Percentiles rank a stretch among this genome's conserved stretches.
phyloP scores from a whole-genome alignment of 768 basidiomycete species.

The Serpula lacrymans region DNA sequence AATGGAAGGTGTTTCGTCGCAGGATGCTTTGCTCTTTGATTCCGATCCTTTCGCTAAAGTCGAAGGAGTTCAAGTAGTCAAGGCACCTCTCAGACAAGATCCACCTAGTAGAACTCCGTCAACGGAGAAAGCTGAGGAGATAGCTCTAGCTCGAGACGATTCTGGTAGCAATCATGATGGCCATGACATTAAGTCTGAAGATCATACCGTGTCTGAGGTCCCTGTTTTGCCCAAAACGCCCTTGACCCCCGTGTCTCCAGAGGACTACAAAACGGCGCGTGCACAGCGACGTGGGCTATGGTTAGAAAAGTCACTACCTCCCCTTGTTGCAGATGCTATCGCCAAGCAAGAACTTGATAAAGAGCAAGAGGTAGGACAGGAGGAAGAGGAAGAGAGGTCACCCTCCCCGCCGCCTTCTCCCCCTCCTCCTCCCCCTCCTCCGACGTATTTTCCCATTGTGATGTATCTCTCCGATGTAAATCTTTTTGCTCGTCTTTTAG shows the following conservation, averaged over 20 bases:
- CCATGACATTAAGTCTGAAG: too few relatives aligned
- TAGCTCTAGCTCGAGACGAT: too few relatives aligned
- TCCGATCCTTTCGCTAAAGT: conserved; percentile 49
- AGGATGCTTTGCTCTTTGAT: conserved; percentile 24
- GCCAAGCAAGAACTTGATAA: conserved; percentile 19
- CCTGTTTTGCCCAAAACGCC: conserved; percentile 6
- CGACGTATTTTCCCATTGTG: conserved; percentile 48
- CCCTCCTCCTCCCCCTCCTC: conserved; percentile 17
- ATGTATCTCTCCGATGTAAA: conserved; percentile 50
- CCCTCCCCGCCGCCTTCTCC: conserved; percentile 15
- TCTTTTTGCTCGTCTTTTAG: conserved; percentile 53
- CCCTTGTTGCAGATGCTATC: conserved; percentile 28
- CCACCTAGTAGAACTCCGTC: too few relatives aligned
- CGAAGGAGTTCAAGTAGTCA: conserved; percentile 50
- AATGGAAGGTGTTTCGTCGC: background rate
- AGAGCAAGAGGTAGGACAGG: conserved; percentile 19
- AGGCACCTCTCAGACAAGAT: too few relatives aligned
- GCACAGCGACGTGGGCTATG: conserved; percentile 37
- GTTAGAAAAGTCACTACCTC: conserved; percentile 37
- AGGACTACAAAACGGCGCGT: conserved; percentile 39
- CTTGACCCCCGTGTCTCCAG: conserved; percentile 24
- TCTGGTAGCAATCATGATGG: too few relatives aligned
- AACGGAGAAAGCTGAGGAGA: too few relatives aligned
- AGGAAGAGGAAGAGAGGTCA: conserved; percentile 9
- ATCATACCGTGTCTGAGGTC: background rate